These are phyloP conservation scores for Eimeria maxima DNA, from an alignment of 169 alveolate species.

Conservation along the genomic window DNA sequence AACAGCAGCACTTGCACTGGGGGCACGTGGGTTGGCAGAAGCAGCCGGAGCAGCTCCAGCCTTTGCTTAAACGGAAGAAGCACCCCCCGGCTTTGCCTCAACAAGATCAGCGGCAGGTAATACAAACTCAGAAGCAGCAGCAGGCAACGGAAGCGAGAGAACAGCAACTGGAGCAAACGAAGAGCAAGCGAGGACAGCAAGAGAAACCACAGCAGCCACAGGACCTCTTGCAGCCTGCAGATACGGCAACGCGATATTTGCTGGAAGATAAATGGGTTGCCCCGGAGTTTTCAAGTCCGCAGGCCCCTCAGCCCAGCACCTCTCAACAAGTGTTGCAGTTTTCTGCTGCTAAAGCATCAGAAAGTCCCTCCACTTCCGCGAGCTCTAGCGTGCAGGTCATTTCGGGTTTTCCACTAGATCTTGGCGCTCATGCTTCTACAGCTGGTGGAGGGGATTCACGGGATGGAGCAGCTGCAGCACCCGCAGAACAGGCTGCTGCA, in stretches of 20 bases:
- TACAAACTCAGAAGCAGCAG: background rate
- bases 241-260: background rate
- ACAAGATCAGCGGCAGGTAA: background rate
- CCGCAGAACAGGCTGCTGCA: background rate
- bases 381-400: background rate
- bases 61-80: constrained; percentile 59
- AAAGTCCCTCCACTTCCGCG: background rate
- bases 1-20: constrained; percentile 10
- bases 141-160: background rate
- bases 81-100: background rate
- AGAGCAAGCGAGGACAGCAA: background rate
- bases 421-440: background rate
- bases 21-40: background rate
- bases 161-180: background rate
- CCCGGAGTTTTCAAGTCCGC: background rate
- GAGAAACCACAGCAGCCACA: too few relatives aligned
- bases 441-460: background rate
- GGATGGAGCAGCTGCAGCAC: background rate
- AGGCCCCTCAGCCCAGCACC: background rate
- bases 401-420: background rate
- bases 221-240: too few relatives aligned
- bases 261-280: constrained; percentile 56
- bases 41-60: constrained; percentile 48
- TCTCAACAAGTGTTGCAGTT: background rate
- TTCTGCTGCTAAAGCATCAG: background rate